These are phyloP conservation scores for Raffaelea albimanens DNA, from an alignment of 2,329 filamentous ascomycete species.

Conservation along the genomic window DNA sequence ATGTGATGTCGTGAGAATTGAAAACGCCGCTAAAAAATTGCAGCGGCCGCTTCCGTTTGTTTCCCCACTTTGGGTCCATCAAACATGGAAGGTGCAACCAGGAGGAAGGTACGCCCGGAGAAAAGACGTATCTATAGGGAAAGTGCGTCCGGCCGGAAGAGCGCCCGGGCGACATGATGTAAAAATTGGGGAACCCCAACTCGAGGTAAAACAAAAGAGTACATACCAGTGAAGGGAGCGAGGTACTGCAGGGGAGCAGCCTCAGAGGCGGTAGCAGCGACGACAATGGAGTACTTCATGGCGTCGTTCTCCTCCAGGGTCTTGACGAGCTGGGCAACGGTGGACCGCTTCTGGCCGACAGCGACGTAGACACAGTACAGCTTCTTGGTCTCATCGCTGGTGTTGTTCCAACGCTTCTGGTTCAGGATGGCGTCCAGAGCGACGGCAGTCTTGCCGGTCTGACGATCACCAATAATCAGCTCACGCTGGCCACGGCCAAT, in stretches of 20 bases:
- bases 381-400: slow-evolving; percentile 88
- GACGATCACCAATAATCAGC: slow-evolving; percentile 99
- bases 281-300: slow-evolving; percentile 94
- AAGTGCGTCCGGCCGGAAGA: too few species aligned
- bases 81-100: too few species aligned
- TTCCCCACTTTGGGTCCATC: too few species aligned
- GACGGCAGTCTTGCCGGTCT: slow-evolving; percentile 99
- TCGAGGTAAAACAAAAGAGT: too few species aligned
- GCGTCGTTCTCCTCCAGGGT: slow-evolving; percentile 99
- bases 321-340: slow-evolving; percentile 98
- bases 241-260: slow-evolving; percentile 91
- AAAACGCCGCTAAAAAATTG: too few species aligned
- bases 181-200: too few species aligned
- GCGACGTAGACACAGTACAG: slow-evolving; percentile 99
- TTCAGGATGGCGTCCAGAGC: slow-evolving; percentile 97
- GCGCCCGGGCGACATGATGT: too few species aligned
- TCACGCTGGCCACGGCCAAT: too few species aligned
- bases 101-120: too few species aligned
- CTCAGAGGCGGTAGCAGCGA: slow-evolving; percentile 95
- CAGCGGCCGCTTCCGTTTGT: too few species aligned
- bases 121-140: too few species aligned
- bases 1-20: too few species aligned
- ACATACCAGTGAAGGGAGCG: slow-evolving; percentile 70
- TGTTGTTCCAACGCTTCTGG: slow-evolving; percentile 96
- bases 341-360: slow-evolving; percentile 98